Base-by-base conservation (phyloP, 2,329 filamentous ascomycete genomes). In the Blumeria graminis region DNA sequence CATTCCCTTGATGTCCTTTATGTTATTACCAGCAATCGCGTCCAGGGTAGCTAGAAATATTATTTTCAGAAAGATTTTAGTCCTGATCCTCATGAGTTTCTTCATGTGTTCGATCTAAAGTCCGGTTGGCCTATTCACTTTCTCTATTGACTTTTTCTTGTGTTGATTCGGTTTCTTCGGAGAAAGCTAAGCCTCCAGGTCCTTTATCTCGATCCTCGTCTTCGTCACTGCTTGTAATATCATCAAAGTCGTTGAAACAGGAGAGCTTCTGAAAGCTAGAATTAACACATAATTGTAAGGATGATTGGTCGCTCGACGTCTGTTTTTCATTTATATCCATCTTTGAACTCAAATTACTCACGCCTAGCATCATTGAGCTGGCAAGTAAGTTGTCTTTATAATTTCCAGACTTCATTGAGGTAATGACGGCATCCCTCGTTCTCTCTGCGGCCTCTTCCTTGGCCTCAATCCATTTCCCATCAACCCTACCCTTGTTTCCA, bases 381-480 rank as follows among this genome's bases (percentile, higher is more conserved):
- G 22, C 22, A 28, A 28, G 22, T 1, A 80, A 62, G 61, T 79
- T 80, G 69, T 83, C 80, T 59, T 73, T 77, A 65, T 76, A 78
- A 56, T 74, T 72, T 1, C 80, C 80, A 14, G 74, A 72, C 68
- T 79, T 81, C 71, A 88, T 81, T 7, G 80, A 82, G 53, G 76
- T 78, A 46, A 84, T 65, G 6, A 90, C 84, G 3, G 85, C 85
- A 62, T 86, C 80, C 43, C 85, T 73, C 0, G 88, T 90, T 68
- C 84, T 83, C 70, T 93, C 87, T 61, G 79, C 82, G 32, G 84
- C 84, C 66, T 94, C 88, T 63, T 95, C 89, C 69, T 93, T 94
- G 61, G 87, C 84, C 67, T 98, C 92, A 43, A 96, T 81, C 88
- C 90, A 98, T 66, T 90, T 84, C 0, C 86, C 87, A 64, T 95